Percentiles rank a stretch among this genome's conserved stretches.
phyloP scores from a whole-genome alignment of 2,329 filamentous ascomycete species.

The Colletotrichum simmondsii region DNA sequence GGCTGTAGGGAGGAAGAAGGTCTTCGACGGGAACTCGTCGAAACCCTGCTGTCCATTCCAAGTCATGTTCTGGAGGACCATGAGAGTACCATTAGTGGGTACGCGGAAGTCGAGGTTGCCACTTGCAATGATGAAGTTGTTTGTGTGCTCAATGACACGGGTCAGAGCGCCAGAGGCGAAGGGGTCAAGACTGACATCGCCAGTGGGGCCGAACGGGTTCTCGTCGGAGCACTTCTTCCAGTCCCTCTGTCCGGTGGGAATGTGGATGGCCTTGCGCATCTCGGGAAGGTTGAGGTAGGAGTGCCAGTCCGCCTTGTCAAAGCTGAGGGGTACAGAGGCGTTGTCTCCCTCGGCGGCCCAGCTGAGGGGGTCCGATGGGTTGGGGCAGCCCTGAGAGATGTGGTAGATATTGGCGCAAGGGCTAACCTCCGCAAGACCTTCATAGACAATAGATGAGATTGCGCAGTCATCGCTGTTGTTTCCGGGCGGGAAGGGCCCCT shows the following conservation, averaged over 20 bases:
- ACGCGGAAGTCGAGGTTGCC: slow-evolving; percentile 77
- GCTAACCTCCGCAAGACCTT: slow-evolving; percentile 68
- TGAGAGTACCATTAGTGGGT: slow-evolving; percentile 74
- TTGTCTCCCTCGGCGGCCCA: slow-evolving; percentile 65
- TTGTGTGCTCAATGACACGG: slow-evolving; percentile 76
- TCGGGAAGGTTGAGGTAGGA: slow-evolving; percentile 79
- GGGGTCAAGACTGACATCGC: slow-evolving; percentile 57
- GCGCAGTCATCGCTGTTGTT: slow-evolving; percentile 60
- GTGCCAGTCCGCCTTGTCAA: slow-evolving; percentile 64
- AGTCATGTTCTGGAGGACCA: slow-evolving; percentile 84
- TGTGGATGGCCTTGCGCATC: slow-evolving; percentile 77
- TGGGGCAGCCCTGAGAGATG: slow-evolving; percentile 77
- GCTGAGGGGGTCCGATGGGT: slow-evolving; percentile 75
- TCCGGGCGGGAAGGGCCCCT: slow-evolving; percentile 64
- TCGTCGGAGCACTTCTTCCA: slow-evolving; percentile 56
- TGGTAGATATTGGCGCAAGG: slow-evolving; percentile 87
- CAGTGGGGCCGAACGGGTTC: slow-evolving; percentile 48
- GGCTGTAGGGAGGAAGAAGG: slow-evolving; percentile 72
- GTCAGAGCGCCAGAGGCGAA: slow-evolving; percentile 68
- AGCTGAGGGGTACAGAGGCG: slow-evolving; percentile 59
- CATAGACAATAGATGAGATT: slow-evolving; percentile 62
- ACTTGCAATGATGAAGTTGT: slow-evolving; percentile 80
- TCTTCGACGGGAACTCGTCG: slow-evolving; percentile 66
- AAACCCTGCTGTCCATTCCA: slow-evolving; percentile 80
- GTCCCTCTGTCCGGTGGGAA: slow-evolving; percentile 52